Evolutionary conservation across 2,329 filamentous ascomycete genomes (phyloP).

Genomic region (Diaporthe australafricana): DNA sequence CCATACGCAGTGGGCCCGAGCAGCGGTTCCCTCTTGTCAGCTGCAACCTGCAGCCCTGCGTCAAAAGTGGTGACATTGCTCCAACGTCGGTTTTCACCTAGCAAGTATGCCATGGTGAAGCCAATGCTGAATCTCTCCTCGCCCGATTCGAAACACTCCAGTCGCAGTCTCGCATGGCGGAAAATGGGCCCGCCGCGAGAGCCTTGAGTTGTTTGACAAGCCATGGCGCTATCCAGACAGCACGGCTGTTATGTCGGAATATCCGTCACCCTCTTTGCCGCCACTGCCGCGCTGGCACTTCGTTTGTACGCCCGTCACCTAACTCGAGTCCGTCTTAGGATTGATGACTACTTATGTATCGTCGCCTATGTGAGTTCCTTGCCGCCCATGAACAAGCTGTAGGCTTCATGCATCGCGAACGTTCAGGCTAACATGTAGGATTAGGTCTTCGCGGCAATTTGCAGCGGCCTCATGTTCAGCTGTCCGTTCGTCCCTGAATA

Average conservation of each 20-base stretch:
- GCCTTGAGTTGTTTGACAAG: not conserved
- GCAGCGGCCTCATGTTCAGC: constrained; percentile 16
- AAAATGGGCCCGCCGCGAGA: not conserved
- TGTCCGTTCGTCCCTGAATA: not conserved
- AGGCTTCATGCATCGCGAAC: not conserved
- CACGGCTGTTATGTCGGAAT: constrained; percentile 26
- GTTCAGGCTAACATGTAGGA: not conserved
- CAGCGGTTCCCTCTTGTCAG: not conserved
- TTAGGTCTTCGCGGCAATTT: constrained; percentile 5
- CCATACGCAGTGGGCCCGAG: not conserved
- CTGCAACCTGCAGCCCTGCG: no score
- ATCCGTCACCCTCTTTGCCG: constrained; percentile 11
- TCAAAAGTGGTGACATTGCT: not conserved
- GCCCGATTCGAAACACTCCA: not conserved
- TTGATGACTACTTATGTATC: constrained; percentile 25
- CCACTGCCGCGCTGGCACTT: constrained; percentile 15
- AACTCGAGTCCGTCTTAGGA: constrained; percentile 1
- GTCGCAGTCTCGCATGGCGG: not conserved
- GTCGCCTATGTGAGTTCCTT: constrained; percentile 12
- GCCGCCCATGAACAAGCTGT: no score
- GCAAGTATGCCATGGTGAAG: not conserved
- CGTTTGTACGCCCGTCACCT: constrained; percentile 9
- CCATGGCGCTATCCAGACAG: constrained; percentile 15
- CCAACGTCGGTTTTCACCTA: no score
- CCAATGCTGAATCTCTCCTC: not conserved